Conservation (phyloP, 169 alveolate species). For the Pseudocohnilembus persalinus region DNA sequence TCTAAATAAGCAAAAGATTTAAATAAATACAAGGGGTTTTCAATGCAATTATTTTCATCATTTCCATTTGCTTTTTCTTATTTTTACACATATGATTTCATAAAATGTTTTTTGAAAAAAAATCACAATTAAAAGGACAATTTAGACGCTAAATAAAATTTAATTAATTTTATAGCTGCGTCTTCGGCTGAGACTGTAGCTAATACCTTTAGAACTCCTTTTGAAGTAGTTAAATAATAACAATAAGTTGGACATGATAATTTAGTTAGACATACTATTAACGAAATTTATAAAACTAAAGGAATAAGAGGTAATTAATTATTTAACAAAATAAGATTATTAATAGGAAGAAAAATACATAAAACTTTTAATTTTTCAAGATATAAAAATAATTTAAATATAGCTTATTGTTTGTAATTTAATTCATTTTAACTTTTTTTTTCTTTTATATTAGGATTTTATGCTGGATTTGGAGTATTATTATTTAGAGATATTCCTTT, state of each 20-base stretch:
- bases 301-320: slow-evolving; percentile 27
- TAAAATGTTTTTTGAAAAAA: slow-evolving; percentile 34
- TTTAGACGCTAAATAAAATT: neutral
- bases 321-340: neutral
- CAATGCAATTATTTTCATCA: slow-evolving; percentile 54
- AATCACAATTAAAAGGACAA: neutral
- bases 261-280: slow-evolving; percentile 37
- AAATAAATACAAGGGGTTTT: slow-evolving; percentile 63
- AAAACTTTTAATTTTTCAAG: neutral
- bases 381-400: neutral
- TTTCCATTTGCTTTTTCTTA: slow-evolving; percentile 74
- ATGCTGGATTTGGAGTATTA: slow-evolving; percentile 61
- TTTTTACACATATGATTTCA: slow-evolving; percentile 59
- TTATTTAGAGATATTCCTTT: slow-evolving; percentile 72
- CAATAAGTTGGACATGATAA: slow-evolving; percentile 60
- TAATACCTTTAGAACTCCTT: slow-evolving; percentile 67
- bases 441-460: slow-evolving; percentile 49
- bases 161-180: slow-evolving; percentile 61
- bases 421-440: neutral
- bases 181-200: slow-evolving; percentile 58
- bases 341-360: too few relatives aligned
- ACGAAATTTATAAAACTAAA: slow-evolving; percentile 31
- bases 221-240: slow-evolving; percentile 68
- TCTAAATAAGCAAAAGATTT: slow-evolving; percentile 56
- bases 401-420: neutral